Base-by-base conservation (phyloP, 2,329 filamentous ascomycete species). In the Spiromastix sp. region DNA sequence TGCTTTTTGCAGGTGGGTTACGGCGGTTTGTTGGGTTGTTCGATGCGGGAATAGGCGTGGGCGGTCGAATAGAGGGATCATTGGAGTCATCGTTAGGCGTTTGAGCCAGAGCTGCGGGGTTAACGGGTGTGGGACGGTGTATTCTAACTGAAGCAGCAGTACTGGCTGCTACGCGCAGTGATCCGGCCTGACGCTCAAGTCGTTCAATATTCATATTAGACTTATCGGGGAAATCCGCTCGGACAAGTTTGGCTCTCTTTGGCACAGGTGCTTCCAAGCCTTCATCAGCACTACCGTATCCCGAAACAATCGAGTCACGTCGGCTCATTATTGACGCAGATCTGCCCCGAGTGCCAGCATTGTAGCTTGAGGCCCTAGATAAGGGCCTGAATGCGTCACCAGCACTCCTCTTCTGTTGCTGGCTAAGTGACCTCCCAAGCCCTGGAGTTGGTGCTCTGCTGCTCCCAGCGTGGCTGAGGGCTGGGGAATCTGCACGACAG, bases 91-190 rank as follows among this genome's bases (percentile, higher is more conserved):
- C 30, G 33, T 17, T 38, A 42, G 44, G 34, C 22, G 36, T 49
- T 36, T 57, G 45, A 32, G 47, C 48, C 12, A 50, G 42, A 13
- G 54, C 46, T 6, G 52, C 44, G 25, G 63, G 60, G 36, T 64
- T 64, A 17, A 66, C 45, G 5, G 64, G 60, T 3, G 84, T 71
- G 3, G 89, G 89, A 29, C 86, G 75, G 56, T 94, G 82, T 31
- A 79, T 80, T 28, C 89, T 81, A 39, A 96, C 70, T 4, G 87
- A 94, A 27, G 85, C 85, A 29, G 87, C 81, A 11, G 84, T 93
- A 54, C 85, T 93, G 30, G 89, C 89, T 41, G 84, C 80, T n/a
- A 94, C 85, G 32, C 87, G 75, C 17, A 96, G 67, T 3, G 85
- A 93, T 32, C 91, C 85, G 7, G 78, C 74, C 19, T 77, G 78